Percentiles rank a stretch among this genome's conserved stretches.
These are phyloP conservation scores for Candida sanyiensis DNA, from an alignment of 805 yeast genomes.

Conservation along the genomic window DNA sequence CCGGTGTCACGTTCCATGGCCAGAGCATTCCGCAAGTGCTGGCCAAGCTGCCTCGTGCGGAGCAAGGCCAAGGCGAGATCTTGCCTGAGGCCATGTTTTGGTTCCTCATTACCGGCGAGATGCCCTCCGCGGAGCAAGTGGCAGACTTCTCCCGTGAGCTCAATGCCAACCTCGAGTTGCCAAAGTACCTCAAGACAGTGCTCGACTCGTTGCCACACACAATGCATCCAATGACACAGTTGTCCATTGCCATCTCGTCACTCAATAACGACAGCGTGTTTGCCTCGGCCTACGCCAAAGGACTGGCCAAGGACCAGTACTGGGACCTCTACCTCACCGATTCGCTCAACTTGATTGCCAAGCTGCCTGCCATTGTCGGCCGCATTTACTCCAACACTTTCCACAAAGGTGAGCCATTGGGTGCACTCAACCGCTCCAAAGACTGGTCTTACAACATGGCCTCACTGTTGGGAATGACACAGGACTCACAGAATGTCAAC, in stretches of 20 bases:
- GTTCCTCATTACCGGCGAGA: slow-evolving; percentile 70
- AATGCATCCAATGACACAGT: slow-evolving; percentile 82
- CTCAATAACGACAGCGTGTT: slow-evolving; percentile 66
- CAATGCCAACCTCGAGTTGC: slow-evolving; percentile 60
- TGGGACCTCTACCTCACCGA: slow-evolving; percentile 78
- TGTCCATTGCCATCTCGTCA: slow-evolving; percentile 69
- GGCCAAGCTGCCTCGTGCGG: slow-evolving; percentile 37
- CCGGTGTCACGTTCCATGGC: slow-evolving; percentile 77
- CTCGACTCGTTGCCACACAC: slow-evolving; percentile 57
- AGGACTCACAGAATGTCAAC: slow-evolving; percentile 28
- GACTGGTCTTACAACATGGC: slow-evolving; percentile 77
- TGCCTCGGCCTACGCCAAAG: slow-evolving; percentile 66
- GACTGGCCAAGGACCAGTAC: slow-evolving; percentile 62
- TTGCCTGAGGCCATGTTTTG: slow-evolving; percentile 75
- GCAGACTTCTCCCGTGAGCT: slow-evolving; percentile 51
- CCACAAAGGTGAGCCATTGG: slow-evolving; percentile 47
- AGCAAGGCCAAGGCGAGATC: slow-evolving; percentile 13
- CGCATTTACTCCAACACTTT: slow-evolving; percentile 63
- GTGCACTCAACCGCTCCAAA: slow-evolving; percentile 44
- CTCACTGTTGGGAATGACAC: slow-evolving; percentile 52
- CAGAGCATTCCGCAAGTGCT: slow-evolving; percentile 60
- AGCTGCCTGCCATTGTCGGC: slow-evolving; percentile 70
- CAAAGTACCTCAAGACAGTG: slow-evolving; percentile 54
- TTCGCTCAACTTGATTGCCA: slow-evolving; percentile 61
- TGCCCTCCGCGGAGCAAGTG: slow-evolving; percentile 57